phyloP scores from a whole-genome alignment of 2,329 filamentous ascomycete genomes.

The Hymenoscyphus linearis region DNA sequence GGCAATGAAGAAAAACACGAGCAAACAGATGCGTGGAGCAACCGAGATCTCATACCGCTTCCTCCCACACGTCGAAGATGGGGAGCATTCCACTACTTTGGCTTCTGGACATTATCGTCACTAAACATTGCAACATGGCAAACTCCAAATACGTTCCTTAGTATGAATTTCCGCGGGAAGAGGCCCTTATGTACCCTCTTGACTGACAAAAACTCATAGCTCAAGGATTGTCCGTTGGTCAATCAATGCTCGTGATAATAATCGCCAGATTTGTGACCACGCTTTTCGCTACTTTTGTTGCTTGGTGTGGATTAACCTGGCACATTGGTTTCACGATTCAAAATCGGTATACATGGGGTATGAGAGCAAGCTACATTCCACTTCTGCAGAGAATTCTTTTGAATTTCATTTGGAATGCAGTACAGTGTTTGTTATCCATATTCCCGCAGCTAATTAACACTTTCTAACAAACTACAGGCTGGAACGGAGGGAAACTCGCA shows the following conservation, averaged over 20 bases:
- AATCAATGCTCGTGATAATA: background rate
- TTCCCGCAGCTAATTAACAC: background rate
- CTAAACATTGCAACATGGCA: background rate
- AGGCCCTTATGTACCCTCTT: background rate
- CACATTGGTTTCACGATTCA: background rate
- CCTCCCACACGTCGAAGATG: background rate
- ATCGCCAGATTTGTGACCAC: background rate
- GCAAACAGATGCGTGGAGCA: background rate
- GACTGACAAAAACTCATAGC: background rate
- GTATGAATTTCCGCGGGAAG: background rate
- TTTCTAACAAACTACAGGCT: background rate
- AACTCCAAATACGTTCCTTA: background rate
- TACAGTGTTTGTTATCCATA: background rate
- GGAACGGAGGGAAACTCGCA: background rate
- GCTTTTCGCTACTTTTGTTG: background rate
- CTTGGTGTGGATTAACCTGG: background rate
- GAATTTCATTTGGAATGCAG: background rate
- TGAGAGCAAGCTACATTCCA: background rate
- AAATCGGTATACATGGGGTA: background rate
- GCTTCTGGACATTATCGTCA: background rate
- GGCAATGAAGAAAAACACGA: background rate
- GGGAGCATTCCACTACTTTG: background rate
- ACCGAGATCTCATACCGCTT: background rate
- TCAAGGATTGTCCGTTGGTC: background rate
- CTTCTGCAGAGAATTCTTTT: background rate